phyloP scores from a whole-genome alignment of 2,329 filamentous ascomycete genomes.

The Ophiostoma sp. region DNA sequence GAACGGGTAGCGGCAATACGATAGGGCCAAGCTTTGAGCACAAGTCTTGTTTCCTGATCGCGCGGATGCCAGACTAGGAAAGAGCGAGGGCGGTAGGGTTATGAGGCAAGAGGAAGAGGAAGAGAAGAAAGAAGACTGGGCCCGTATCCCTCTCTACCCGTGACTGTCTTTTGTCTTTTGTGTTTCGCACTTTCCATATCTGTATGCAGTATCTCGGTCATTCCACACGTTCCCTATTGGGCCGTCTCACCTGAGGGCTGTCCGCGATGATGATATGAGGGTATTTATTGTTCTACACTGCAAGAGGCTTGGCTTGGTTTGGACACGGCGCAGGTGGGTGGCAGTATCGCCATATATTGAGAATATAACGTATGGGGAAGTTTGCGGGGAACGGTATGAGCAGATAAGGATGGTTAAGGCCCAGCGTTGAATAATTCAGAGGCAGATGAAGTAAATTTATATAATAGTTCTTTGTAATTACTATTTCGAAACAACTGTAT shows the following conservation, averaged over 20 bases:
- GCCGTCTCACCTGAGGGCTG: neutral
- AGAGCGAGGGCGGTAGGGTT: neutral
- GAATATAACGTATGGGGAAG: neutral
- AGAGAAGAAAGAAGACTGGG: neutral
- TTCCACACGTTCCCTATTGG: constrained; percentile 6
- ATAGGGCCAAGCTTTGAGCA: neutral
- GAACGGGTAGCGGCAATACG: neutral
- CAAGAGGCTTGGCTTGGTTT: neutral
- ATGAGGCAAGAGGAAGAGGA: neutral
- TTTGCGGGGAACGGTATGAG: neutral
- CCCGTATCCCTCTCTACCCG: neutral
- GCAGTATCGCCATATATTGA: neutral
- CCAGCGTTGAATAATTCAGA: neutral
- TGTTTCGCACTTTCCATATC: neutral
- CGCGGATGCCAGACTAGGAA: neutral
- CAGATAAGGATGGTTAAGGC: neutral
- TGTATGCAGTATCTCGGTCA: neutral
- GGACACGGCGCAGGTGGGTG: neutral
- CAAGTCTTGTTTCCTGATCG: constrained; percentile 4
- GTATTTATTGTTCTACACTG: neutral
- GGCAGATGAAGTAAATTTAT: too few relatives aligned
- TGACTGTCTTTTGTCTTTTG: neutral
- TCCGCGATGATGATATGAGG: neutral
- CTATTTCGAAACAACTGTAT: neutral
- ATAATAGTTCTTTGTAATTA: too few relatives aligned